Evolutionary conservation across 805 yeast species (phyloP), one percentile per base, ranked within the genome.

Genomic region (Dipodascopsis uninucleata): DNA sequence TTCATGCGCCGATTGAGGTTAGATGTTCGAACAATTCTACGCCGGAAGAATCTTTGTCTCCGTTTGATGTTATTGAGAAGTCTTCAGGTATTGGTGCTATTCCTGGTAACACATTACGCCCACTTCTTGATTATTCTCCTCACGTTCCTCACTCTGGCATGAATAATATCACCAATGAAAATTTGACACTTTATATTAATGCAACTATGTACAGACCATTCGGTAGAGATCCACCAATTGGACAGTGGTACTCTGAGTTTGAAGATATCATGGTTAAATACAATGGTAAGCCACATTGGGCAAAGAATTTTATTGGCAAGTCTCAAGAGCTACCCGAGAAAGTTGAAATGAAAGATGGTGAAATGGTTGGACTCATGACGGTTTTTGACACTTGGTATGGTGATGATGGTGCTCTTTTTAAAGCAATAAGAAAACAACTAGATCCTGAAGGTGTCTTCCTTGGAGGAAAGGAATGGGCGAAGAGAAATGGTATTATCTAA

Each of bases 151-250:
- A 79, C 62, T 57, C 65, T 1, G 69, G 65, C 24, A 70, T 70
- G 1, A 74, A 78, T 2, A 64, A 71, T 24, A 70, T 79, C 33
- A 73, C 82, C 28, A 85, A 85, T 61, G 78, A 81, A 37, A 94
- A 86, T 64, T 72, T 90, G 57, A 85, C 96, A 0, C 63, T 90
- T 48, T 88, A 84, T 67, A 75, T 90, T 58, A 93, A 90, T 62
- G 96, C 96, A 5, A 90, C 97, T 1, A 85, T 90, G 79, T 90
- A 89, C 65, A 76, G 97, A 65, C 98, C 98, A n/a, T 90, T 90
- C 66, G 74, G 76, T 28, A 75, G 77, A 45, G 75, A 80, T 58
- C 81, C 88, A 8, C 81, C 84, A 34, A 79, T 87, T 28, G 78
- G 77, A 36, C 41, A 55, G 55, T 90, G 97, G 96, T 90, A 76